These are phyloP conservation scores for Wickerhamiella slavikovae DNA, from an alignment of 805 yeast genomes.

Conservation along the genomic window DNA sequence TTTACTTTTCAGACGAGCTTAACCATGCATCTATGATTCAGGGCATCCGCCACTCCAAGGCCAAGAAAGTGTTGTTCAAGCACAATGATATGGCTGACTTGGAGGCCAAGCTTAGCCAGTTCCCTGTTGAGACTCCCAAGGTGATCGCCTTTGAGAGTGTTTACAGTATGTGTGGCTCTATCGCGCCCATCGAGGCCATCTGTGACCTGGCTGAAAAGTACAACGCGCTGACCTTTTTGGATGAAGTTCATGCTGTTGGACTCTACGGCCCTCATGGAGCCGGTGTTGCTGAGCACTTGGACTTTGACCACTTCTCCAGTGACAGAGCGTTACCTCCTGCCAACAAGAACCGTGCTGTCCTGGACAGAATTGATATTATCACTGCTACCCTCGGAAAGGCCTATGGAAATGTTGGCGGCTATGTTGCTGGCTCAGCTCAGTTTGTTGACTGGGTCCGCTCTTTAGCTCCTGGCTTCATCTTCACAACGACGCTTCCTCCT, in stretches of 20 bases:
- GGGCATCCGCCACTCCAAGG: constrained; percentile 81
- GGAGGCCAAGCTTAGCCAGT: constrained; percentile 54
- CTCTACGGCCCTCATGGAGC: constrained; percentile 99
- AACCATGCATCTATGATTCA: constrained; percentile 97
- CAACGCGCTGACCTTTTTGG: constrained; percentile 91
- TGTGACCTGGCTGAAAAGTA: constrained; percentile 94
- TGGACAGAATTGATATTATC: constrained; percentile 85
- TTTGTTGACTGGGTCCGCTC: constrained; percentile 92
- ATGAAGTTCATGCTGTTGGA: constrained; percentile 98
- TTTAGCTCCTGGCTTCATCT: constrained; percentile 91
- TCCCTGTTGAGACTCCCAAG: constrained; percentile 79
- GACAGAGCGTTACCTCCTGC: constrained; percentile 26
- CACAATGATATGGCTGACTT: constrained; percentile 77
- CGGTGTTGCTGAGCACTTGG: constrained; percentile 94
- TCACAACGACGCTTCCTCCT: constrained; percentile 96
- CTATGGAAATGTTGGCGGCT: constrained; percentile 94
- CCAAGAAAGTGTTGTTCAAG: constrained; percentile 72
- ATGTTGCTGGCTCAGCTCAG: constrained; percentile 69
- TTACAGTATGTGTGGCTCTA: constrained; percentile 96
- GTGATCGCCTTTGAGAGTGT: constrained; percentile 93
- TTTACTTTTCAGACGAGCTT: constrained; percentile 76
- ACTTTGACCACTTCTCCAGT: constrained; percentile 59
- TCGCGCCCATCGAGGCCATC: constrained; percentile 78
- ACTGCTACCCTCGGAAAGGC: constrained; percentile 97
- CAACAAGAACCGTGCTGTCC: constrained; percentile 36